phyloP scores from a whole-genome alignment of 169 alveolate genomes.

The Cystoisospora suis region DNA sequence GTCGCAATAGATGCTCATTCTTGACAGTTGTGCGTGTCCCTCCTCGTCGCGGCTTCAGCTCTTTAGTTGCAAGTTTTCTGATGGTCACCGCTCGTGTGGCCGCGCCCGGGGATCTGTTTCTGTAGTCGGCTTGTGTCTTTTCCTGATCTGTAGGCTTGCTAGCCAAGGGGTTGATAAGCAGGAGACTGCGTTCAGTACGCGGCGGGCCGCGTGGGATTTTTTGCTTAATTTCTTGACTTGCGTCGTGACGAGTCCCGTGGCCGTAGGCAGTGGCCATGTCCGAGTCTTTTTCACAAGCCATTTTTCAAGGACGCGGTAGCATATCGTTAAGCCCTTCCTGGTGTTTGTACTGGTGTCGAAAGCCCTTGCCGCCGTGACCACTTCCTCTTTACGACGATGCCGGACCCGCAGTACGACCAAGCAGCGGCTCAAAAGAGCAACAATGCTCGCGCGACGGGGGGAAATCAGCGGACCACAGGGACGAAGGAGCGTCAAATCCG shows the following conservation, averaged over 20 bases:
- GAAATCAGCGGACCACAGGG: neutral
- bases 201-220: too few relatives aligned
- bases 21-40: neutral
- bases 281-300: neutral
- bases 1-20: neutral
- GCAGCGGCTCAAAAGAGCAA: slow-evolving; percentile 35
- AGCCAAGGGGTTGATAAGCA: too few relatives aligned
- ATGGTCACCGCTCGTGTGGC: too few relatives aligned
- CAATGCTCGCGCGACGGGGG: slow-evolving; percentile 22
- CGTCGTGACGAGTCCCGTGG: too few relatives aligned
- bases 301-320: slow-evolving; percentile 4
- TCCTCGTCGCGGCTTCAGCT: too few relatives aligned
- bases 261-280: slow-evolving; percentile 5
- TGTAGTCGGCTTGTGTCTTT: too few relatives aligned
- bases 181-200: too few relatives aligned
- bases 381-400: neutral
- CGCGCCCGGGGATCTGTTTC: too few relatives aligned
- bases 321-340: neutral
- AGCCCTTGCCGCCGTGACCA: neutral
- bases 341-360: neutral
- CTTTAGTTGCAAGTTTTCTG: too few relatives aligned
- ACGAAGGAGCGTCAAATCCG: slow-evolving; percentile 31
- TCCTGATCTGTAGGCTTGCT: too few relatives aligned
- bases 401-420: slow-evolving; percentile 40
- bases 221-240: too few relatives aligned